Base-by-base conservation (phyloP, 2,329 filamentous ascomycete species). In the Sporothrix schenckii region DNA sequence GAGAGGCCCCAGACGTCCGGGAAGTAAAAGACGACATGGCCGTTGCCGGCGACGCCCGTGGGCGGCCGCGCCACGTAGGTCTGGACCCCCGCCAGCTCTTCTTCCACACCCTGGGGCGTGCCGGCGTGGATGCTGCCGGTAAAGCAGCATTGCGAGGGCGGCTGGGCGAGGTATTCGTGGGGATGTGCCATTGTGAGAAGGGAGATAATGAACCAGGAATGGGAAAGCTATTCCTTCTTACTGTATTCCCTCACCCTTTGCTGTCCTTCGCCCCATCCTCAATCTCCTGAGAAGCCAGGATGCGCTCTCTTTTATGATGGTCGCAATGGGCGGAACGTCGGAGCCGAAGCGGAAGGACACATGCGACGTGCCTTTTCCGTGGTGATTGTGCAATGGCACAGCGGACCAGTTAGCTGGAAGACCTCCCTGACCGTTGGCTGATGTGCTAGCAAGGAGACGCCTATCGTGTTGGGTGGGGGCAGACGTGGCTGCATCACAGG, bases 21-120 rank as follows among this genome's bases (percentile, higher is more conserved):
- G 21, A 74, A 71, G 49, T 73, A 75, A 7, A 75, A 71, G 2
- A 75, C 24, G 5, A 74, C 19, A n/a, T 75, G 69, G 50, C 73
- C 72, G 44, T 74, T 74, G 56, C 72, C 47, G 19, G 54, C 21
- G 39, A 69, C 61, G 27, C 69, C 69, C 0, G 16, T 19, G 21
- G 70, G 72, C 2, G 77, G 76, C 44, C 72, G 70, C 1, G 74
- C 66, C 44, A 77, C 68, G 41, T 78, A 77, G 1, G 76, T 78
- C 41, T 76, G 71, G 27, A 77, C 71, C 24, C 73, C 73, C 19
- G 70, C 72, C 19, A 77, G 65, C 30, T 69, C 71, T 39, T 70
- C 70, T 21, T 72, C 75, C 6, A 39, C 63, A n/a, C 77, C 77
- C 21, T 56, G 56, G 10, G 77, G 71, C 34, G 75, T 72, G n/a